Conservation (phyloP, 306 rosid genomes). For the Lotus japonicus region DNA sequence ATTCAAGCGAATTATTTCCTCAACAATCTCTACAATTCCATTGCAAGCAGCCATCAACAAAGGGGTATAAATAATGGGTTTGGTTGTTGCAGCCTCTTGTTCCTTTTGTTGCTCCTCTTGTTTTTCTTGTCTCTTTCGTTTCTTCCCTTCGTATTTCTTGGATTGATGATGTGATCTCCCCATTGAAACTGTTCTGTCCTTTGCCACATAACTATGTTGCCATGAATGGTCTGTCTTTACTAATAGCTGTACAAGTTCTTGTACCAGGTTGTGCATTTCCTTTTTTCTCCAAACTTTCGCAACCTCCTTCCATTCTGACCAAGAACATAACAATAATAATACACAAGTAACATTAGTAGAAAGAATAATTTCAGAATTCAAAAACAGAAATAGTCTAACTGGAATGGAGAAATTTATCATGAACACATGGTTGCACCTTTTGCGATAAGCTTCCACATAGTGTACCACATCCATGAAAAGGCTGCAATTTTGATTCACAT, state of each 20-base stretch:
- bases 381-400: not conserved
- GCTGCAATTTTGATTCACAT: conserved; percentile 18
- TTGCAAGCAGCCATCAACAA: conserved; percentile 40
- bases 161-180: not conserved
- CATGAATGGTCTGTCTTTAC: conserved; percentile 28
- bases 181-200: conserved; percentile 20
- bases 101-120: not conserved
- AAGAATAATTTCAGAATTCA: not conserved
- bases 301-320: conserved; percentile 27
- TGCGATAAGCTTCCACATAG: conserved; percentile 28
- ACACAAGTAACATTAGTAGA: not conserved
- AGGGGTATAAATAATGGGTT: conserved; percentile 19
- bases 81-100: not conserved
- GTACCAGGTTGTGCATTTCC: conserved; percentile 25
- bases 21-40: conserved; percentile 41
- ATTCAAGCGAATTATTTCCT: conserved; percentile 20
- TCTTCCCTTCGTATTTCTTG: not conserved
- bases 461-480: conserved; percentile 23
- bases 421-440: conserved; percentile 16
- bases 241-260: conserved; percentile 20
- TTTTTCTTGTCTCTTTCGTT: not conserved
- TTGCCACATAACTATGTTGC: not conserved
- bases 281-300: conserved; percentile 30
- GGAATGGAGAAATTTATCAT: not conserved
- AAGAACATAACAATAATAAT: not conserved